Percentiles rank a stretch among this genome's conserved stretches.
These are phyloP conservation scores for Gossypium schwendimanii DNA, from an alignment of 441 rosid genomes.

Conservation along the genomic window DNA sequence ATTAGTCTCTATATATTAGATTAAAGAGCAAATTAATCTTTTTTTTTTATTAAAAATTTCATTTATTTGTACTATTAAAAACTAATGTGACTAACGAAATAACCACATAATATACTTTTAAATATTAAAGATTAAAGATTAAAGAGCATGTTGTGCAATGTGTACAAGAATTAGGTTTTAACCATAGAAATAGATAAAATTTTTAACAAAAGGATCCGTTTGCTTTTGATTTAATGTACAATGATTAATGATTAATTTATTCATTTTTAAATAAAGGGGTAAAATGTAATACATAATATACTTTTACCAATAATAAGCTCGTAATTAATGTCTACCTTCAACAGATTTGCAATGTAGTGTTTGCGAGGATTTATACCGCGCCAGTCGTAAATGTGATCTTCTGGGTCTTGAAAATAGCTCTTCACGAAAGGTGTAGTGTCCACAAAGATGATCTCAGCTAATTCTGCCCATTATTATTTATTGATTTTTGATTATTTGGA, in stretches of 20 bases:
- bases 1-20: background rate
- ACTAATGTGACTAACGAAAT: no score
- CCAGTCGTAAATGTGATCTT: conserved; percentile 62
- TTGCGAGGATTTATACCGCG: conserved; percentile 44
- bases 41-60: background rate
- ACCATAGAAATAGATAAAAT: accelerated
- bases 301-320: background rate
- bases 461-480: conserved; percentile 19
- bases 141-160: no score
- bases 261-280: no score
- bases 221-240: no score
- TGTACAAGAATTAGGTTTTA: no score
- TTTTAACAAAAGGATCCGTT: no score
- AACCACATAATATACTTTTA: no score
- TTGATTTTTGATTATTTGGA: no score
- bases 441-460: conserved; percentile 60
- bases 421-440: conserved; percentile 70
- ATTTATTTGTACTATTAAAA: background rate
- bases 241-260: no score
- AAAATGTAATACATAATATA: background rate
- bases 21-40: background rate
- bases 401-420: conserved; percentile 42
- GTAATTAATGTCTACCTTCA: conserved; percentile 19
- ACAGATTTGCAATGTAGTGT: conserved; percentile 33
- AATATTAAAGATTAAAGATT: no score